These are phyloP conservation scores for Hygrophila difformis DNA, from an alignment of 257 asterid genomes.

Conservation along the genomic window DNA sequence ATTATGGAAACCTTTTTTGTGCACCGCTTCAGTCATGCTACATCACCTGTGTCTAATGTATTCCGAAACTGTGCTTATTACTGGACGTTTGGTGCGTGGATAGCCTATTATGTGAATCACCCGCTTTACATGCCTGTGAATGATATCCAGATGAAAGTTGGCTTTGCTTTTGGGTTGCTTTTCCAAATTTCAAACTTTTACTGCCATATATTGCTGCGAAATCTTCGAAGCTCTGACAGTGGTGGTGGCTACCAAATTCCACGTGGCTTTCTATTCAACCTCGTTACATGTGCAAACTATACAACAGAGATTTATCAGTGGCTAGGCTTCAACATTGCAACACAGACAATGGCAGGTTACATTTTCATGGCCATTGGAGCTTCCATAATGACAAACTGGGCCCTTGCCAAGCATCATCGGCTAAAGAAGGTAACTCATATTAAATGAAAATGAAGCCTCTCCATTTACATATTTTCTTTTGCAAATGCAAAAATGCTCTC, in stretches of 20 bases:
- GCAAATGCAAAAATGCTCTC: no score
- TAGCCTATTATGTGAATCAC: conserved; percentile 87
- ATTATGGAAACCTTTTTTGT: conserved; percentile 91
- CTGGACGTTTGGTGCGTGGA: conserved; percentile 86
- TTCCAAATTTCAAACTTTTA: conserved; percentile 85
- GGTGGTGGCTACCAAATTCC: conserved; percentile 92
- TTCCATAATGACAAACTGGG: conserved; percentile 97
- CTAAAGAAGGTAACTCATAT: conserved; percentile 52
- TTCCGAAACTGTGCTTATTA: conserved; percentile 93
- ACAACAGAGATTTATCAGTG: conserved; percentile 98
- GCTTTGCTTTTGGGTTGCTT: conserved; percentile 69
- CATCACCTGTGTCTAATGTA: conserved; percentile 88
- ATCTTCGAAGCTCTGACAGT: conserved; percentile 60
- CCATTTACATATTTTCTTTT: no score
- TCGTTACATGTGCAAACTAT: conserved; percentile 94
- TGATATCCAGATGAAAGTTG: conserved; percentile 80
- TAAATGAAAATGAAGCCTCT: no score
- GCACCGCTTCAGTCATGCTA: conserved; percentile 96
- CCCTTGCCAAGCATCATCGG: conserved; percentile 89
- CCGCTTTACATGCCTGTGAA: conserved; percentile 86
- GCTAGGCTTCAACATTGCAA: conserved; percentile 93
- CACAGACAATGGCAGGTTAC: conserved; percentile 83
- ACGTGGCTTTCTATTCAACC: conserved; percentile 74
- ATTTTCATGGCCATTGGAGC: conserved; percentile 93
- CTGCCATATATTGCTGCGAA: conserved; percentile 86